Conservation (phyloP, 2,329 filamentous ascomycete genomes). For the Ophiostoma sp. region DNA sequence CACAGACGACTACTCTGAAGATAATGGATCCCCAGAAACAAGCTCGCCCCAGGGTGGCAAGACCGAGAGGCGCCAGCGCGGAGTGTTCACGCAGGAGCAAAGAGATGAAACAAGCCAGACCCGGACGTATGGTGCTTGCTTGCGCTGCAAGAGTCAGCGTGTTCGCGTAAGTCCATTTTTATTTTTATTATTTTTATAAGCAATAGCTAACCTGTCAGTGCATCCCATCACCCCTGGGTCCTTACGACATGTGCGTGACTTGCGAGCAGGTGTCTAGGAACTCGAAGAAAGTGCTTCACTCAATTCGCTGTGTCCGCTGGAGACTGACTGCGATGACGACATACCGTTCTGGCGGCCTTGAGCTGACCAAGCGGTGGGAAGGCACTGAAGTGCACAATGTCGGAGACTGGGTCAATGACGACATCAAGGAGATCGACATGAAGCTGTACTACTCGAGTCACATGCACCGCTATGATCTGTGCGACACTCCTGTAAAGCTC, state of each 20-base stretch:
- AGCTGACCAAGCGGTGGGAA: conserved; percentile 42
- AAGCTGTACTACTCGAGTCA: conserved; percentile 28
- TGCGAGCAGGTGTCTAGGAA: conserved; percentile 38
- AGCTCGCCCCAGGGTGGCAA: neutral
- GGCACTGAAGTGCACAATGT: conserved; percentile 41
- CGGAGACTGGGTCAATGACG: conserved; percentile 32
- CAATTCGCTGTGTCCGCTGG: conserved; percentile 41
- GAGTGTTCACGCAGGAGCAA: conserved; percentile 29
- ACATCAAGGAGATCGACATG: conserved; percentile 37
- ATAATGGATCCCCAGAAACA: neutral
- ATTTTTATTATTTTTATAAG: too few relatives aligned
- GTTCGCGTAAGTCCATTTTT: conserved; percentile 37
- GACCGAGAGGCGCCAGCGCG: conserved; percentile 19
- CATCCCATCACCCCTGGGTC: conserved; percentile 29
- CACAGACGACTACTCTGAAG: neutral
- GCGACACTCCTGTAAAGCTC: conserved; percentile 36
- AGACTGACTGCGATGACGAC: conserved; percentile 41
- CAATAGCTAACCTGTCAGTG: conserved; percentile 18
- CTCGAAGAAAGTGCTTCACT: conserved; percentile 46
- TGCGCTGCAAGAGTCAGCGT: conserved; percentile 43
- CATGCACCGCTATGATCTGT: conserved; percentile 35
- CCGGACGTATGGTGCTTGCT: conserved; percentile 38
- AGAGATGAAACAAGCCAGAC: conserved; percentile 36
- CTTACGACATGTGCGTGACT: conserved; percentile 35
- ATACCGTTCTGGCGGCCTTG: conserved; percentile 42